A percentile compares a stretch with the other conserved stretches of the same genome.
Conservation (phyloP, 2,329 filamentous ascomycete genomes). For the Fusarium staphyleae region DNA sequence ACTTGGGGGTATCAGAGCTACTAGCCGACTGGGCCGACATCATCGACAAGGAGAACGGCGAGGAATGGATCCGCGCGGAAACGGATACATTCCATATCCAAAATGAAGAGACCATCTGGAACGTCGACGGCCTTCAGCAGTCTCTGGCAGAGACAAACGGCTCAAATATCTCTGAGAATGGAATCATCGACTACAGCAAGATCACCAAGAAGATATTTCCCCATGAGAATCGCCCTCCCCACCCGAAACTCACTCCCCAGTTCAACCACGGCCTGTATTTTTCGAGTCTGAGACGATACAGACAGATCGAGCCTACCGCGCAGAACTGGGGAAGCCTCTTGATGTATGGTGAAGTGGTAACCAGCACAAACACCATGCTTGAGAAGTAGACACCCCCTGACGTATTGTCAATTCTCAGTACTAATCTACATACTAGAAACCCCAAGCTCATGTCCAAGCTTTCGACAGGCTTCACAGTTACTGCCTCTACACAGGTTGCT, state of each 20-base stretch:
- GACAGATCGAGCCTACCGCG: constrained; percentile 61
- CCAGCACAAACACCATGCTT: constrained; percentile 90
- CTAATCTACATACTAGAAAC: constrained; percentile 63
- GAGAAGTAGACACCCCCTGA: constrained; percentile 70
- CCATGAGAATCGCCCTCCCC: constrained; percentile 73
- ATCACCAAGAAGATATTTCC: constrained; percentile 76
- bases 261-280: constrained; percentile 88
- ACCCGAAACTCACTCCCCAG: constrained; percentile 76
- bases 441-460: constrained; percentile 76
- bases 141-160: constrained; percentile 52
- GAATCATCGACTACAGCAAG: constrained; percentile 76
- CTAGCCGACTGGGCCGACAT: constrained; percentile 72
- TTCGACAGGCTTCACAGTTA: constrained; percentile 85
- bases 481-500: constrained; percentile 86
- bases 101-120: constrained; percentile 68
- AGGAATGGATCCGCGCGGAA: constrained; percentile 79
- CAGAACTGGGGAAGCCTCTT: constrained; percentile 77
- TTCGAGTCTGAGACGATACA: constrained; percentile 72
- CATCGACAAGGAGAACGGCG: constrained; percentile 68
- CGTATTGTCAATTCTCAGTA: not conserved
- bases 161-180: constrained; percentile 45
- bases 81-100: constrained; percentile 84
- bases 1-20: constrained; percentile 70
- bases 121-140: constrained; percentile 60
- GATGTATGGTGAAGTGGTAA: constrained; percentile 90